phyloP scores from a whole-genome alignment of 106 monocot genomes.

The Vanilla planifolia region DNA sequence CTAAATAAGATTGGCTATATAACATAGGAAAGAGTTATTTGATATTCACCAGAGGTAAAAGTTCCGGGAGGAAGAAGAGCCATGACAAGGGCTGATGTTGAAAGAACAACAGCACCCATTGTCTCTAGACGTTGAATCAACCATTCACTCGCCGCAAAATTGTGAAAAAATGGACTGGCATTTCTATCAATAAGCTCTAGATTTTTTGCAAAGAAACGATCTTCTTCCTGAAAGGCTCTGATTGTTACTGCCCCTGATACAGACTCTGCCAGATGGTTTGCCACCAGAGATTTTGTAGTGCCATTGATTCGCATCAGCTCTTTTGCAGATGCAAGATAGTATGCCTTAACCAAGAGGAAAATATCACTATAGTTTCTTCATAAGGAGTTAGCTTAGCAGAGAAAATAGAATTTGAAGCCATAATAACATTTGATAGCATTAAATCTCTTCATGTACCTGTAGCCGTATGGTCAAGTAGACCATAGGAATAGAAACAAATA shows the following conservation, averaged over 20 bases:
- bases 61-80: constrained; percentile 65
- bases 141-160: constrained; percentile 79
- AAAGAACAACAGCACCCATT: constrained; percentile 77
- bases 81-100: constrained; percentile 74
- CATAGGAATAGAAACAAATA: constrained; percentile 72
- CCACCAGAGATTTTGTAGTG: constrained; percentile 81
- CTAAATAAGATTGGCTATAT: not conserved
- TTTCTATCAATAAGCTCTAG: constrained; percentile 61
- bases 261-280: constrained; percentile 90
- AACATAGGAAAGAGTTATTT: not conserved
- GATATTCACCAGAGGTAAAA: constrained; percentile 66
- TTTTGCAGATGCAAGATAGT: constrained; percentile 84
- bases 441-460: constrained; percentile 46
- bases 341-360: constrained; percentile 32
- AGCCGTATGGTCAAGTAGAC: constrained; percentile 50
- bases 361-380: not conserved
- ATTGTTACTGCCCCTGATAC: constrained; percentile 71
- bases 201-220: constrained; percentile 47
- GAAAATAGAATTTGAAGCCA: not conserved
- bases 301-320: constrained; percentile 97
- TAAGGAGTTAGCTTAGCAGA: constrained; percentile 1
- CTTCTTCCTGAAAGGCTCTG: constrained; percentile 75
- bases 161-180: constrained; percentile 79
- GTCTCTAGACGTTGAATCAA: constrained; percentile 72
- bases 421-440: too few relatives aligned